These are phyloP conservation scores for Fusarium sp. DNA, from an alignment of 2,329 filamentous ascomycete genomes.

Conservation along the genomic window DNA sequence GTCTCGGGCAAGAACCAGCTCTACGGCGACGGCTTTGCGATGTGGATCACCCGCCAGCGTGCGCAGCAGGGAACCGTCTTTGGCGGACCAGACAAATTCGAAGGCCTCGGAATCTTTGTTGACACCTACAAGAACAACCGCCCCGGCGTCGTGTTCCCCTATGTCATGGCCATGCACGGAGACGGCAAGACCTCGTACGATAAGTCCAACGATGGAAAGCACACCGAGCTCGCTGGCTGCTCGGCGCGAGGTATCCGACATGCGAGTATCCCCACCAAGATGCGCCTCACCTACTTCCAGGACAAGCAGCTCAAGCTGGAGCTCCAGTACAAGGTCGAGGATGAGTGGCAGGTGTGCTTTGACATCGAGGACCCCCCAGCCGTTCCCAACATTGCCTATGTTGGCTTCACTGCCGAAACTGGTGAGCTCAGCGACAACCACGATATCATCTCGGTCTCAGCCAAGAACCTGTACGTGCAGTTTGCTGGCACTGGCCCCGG, in stretches of 20 bases:
- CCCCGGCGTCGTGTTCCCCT: constrained; percentile 93
- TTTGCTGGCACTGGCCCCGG: constrained; percentile 56
- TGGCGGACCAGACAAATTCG: constrained; percentile 86
- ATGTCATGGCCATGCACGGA: constrained; percentile 98
- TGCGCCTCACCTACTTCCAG: constrained; percentile 93
- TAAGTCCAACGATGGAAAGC: constrained; percentile 93
- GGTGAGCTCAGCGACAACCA: constrained; percentile 98
- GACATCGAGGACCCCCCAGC: constrained; percentile 75
- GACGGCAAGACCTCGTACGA: constrained; percentile 91
- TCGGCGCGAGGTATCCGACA: constrained; percentile 92
- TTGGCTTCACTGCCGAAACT: constrained; percentile 87
- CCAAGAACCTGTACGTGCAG: constrained; percentile 86
- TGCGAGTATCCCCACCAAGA: constrained; percentile 81
- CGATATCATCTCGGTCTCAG: constrained; percentile 88
- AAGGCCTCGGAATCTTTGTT: constrained; percentile 94
- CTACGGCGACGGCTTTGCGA: constrained; percentile 94
- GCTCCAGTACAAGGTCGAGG: constrained; percentile 91
- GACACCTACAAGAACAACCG: constrained; percentile 99
- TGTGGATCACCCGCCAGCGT: constrained; percentile 97
- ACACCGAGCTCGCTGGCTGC: constrained; percentile 91
- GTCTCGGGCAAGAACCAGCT: constrained; percentile 89
- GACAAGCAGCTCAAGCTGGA: constrained; percentile 92
- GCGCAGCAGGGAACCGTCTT: constrained; percentile 85
- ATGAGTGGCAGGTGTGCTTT: constrained; percentile 92
- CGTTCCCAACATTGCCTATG: constrained; percentile 80